These are phyloP conservation scores for Nakazawaea ishiwadae DNA, from an alignment of 805 yeast species.

Conservation along the genomic window DNA sequence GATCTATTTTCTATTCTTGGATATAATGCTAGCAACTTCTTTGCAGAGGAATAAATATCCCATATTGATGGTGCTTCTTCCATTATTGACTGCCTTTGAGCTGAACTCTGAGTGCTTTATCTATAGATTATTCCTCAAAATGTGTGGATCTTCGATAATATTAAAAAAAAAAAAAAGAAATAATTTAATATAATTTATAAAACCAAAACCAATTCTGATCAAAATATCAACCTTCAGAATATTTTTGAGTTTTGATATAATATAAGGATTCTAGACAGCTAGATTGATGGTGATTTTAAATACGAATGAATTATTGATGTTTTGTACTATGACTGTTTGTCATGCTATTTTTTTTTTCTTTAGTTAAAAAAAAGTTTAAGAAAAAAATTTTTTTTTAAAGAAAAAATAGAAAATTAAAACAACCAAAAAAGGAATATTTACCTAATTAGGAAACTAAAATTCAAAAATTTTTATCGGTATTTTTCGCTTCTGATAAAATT, in stretches of 20 bases:
- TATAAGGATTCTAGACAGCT: too few relatives aligned
- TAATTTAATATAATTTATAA: too few relatives aligned
- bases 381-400: background rate
- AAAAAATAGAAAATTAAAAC: background rate
- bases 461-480: background rate
- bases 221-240: too few relatives aligned
- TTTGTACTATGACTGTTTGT: background rate
- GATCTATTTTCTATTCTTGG: conserved; percentile 28
- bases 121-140: too few relatives aligned
- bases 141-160: too few relatives aligned
- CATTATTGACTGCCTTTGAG: conserved; percentile 1
- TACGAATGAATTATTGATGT: background rate
- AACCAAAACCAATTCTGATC: too few relatives aligned
- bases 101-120: background rate
- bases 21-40: conserved; percentile 25
- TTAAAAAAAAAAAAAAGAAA: too few relatives aligned
- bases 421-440: too few relatives aligned
- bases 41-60: conserved; percentile 30
- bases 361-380: background rate
- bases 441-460: background rate
- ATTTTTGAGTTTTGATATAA: too few relatives aligned
- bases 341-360: background rate
- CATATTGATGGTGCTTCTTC: conserved; percentile 24
- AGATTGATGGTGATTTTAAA: too few relatives aligned
- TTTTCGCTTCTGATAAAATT: background rate